Evolutionary conservation across 164 flowering plant species (phyloP).

Genomic region (Cinnamomum micranthum): DNA sequence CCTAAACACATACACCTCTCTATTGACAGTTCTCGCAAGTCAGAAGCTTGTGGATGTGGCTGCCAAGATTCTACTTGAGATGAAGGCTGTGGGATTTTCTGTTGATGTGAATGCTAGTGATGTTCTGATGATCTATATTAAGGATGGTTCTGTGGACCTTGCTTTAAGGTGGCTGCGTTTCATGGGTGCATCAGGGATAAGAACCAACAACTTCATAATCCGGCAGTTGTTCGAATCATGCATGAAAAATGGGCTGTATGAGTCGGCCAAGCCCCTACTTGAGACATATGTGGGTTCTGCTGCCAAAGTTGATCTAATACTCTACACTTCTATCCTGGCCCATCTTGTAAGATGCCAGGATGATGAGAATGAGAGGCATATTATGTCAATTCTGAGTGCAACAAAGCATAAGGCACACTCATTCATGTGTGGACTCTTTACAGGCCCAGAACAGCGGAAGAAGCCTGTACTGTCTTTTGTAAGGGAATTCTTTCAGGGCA

Average conservation of each 20-base stretch:
- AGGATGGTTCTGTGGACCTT: conserved; percentile 88
- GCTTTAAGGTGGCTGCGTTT: conserved; percentile 93
- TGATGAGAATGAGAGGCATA: conserved; percentile 76
- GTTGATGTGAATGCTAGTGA: conserved; percentile 96
- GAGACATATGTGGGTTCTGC: conserved; percentile 77
- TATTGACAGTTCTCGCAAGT: conserved; percentile 76
- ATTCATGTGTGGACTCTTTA: conserved; percentile 94
- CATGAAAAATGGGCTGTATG: conserved; percentile 83
- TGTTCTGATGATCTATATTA: conserved; percentile 86
- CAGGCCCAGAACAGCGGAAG: conserved; percentile 90
- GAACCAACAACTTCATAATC: conserved; percentile 87
- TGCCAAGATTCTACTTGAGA: conserved; percentile 89
- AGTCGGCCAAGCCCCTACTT: conserved; percentile 91
- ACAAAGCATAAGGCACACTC: conserved; percentile 87
- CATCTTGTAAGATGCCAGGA: conserved; percentile 93
- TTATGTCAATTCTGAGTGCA: conserved; percentile 82
- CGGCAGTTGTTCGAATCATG: conserved; percentile 95
- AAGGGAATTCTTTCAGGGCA: conserved; percentile 82
- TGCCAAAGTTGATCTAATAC: conserved; percentile 87
- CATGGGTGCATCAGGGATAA: conserved; percentile 90
- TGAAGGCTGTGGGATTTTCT: conserved; percentile 87
- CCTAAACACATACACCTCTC: conserved; percentile 73
- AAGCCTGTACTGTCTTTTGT: conserved; percentile 85
- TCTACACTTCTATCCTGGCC: conserved; percentile 89
- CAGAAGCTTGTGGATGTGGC: conserved; percentile 98